Percentiles rank a stretch among this genome's conserved stretches.
Evolutionary conservation across 2,329 filamentous ascomycete species (phyloP).

Genomic region (Dactylonectria macrodidyma): DNA sequence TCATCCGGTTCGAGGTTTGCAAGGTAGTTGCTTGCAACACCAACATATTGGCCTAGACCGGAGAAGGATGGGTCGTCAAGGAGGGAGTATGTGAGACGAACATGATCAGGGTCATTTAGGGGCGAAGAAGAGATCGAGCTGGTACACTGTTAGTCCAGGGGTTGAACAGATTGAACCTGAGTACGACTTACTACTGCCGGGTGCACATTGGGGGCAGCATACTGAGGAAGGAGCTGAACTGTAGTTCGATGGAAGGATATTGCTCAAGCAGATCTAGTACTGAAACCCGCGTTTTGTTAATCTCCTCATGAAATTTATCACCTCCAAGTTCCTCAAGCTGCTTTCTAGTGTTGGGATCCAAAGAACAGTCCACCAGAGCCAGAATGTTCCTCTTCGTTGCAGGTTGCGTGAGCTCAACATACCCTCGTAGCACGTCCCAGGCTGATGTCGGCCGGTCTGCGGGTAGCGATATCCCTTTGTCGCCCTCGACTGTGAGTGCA

Average conservation of each 20-base stretch:
- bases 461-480: conserved; percentile 67
- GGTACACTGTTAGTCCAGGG: background rate
- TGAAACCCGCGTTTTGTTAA: conserved; percentile 71
- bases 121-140: conserved; percentile 83
- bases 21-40: conserved; percentile 75
- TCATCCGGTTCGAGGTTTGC: conserved; percentile 55
- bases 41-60: conserved; percentile 65
- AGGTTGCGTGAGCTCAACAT: conserved; percentile 81
- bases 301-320: conserved; percentile 62
- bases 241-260: conserved; percentile 71
- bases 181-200: conserved; percentile 72
- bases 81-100: conserved; percentile 79
- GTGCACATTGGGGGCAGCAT: conserved; percentile 84
- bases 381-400: conserved; percentile 74
- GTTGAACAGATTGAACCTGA: conserved; percentile 11
- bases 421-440: conserved; percentile 75
- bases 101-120: conserved; percentile 67
- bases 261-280: conserved; percentile 79
- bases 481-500: conserved; percentile 72
- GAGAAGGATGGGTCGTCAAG: conserved; percentile 70
- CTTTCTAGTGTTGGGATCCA: conserved; percentile 59
- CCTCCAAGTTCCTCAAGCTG: conserved; percentile 64
- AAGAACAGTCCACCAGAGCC: conserved; percentile 63
- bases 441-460: conserved; percentile 71
- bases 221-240: conserved; percentile 77